Percentiles rank a stretch among this genome's conserved stretches.
Conservation (phyloP, 2,329 filamentous ascomycete genomes). For the Beauveria sp. region DNA sequence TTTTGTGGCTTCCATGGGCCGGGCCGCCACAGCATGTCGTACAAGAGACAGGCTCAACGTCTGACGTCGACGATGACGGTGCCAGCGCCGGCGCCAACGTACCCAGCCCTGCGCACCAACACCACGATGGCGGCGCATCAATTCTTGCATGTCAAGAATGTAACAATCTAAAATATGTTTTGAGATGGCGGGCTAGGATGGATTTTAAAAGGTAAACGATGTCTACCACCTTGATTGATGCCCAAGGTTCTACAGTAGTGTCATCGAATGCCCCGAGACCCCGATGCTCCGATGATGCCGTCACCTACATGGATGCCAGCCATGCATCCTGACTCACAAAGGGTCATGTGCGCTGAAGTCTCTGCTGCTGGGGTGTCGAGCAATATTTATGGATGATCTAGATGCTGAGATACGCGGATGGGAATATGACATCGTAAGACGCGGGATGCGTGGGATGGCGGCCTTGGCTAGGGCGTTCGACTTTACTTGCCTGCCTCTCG, state of each 20-base stretch:
- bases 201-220: neutral
- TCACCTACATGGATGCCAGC: neutral
- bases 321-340: neutral
- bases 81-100: neutral
- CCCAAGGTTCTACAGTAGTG: neutral
- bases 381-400: too few relatives aligned
- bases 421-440: too few relatives aligned
- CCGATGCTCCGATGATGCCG: neutral
- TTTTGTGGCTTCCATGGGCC: neutral
- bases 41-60: neutral
- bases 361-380: too few relatives aligned
- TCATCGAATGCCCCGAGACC: neutral
- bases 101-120: neutral
- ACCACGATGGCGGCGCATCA: neutral
- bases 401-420: neutral
- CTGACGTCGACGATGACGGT: constrained; percentile 4
- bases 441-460: too few relatives aligned
- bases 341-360: neutral
- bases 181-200: neutral
- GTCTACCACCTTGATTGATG: neutral
- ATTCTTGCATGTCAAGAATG: neutral
- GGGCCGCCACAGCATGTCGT: neutral
- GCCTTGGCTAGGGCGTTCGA: too few relatives aligned
- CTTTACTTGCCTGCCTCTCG: too few relatives aligned
- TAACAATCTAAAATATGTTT: neutral